Conservation (phyloP, 352 stramenopile genomes). For the Phytophthora litchii region DNA sequence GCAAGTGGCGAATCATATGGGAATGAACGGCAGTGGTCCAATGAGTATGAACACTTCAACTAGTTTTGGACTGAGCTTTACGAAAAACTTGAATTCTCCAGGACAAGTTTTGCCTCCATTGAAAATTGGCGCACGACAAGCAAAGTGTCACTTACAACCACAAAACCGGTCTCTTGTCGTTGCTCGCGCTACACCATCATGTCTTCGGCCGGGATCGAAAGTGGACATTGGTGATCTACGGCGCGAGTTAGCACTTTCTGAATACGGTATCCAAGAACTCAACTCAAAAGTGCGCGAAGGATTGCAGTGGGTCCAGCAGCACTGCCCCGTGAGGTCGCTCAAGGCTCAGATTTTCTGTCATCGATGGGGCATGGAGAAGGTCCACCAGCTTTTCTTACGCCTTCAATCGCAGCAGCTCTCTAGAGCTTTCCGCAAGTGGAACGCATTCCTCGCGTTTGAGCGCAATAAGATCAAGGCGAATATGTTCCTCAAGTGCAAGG, state of each 20-base stretch:
- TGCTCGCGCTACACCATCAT: constrained; percentile 57
- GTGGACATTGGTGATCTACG: constrained; percentile 63
- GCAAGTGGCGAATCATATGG: constrained; percentile 71
- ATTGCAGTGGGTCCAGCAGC: constrained; percentile 87
- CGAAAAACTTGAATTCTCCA: constrained; percentile 3
- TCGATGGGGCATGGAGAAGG: constrained; percentile 85
- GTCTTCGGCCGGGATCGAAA: constrained; percentile 54
- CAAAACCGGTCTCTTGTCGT: constrained; percentile 49
- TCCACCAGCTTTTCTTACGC: constrained; percentile 73
- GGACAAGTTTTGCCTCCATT: constrained; percentile 58
- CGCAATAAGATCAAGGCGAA: constrained; percentile 81
- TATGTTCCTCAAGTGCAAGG: constrained; percentile 87
- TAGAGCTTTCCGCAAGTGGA: constrained; percentile 74
- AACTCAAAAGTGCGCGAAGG: constrained; percentile 76
- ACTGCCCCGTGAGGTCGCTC: constrained; percentile 81
- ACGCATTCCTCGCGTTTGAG: constrained; percentile 66
- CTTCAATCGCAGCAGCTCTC: constrained; percentile 76
- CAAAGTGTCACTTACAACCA: constrained; percentile 52
- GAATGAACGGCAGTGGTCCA: constrained; percentile 45
- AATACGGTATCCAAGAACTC: constrained; percentile 80
- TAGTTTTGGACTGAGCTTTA: constrained; percentile 13
- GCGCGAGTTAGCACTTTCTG: constrained; percentile 76
- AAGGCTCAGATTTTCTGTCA: constrained; percentile 88
- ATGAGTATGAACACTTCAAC: constrained; percentile 5
- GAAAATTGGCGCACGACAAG: constrained; percentile 51